Conservation (phyloP, 108 stramenopile genomes). For the Schizochytrium sp. region DNA sequence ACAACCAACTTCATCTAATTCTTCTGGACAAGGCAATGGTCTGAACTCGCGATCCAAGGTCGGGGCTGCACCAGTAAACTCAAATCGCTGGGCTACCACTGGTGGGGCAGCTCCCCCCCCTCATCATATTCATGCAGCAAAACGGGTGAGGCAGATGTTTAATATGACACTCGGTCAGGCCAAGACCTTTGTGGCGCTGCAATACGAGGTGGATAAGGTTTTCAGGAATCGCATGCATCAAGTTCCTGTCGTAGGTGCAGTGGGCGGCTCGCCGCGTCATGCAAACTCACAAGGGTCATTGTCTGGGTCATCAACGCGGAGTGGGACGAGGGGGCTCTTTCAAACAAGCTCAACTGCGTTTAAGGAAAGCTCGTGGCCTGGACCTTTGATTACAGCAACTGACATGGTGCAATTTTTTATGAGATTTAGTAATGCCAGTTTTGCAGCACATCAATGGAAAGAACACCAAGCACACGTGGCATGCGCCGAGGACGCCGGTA, state of each 20-base stretch:
- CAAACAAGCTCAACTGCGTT: background rate
- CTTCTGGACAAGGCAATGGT: no score
- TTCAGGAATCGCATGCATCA: background rate
- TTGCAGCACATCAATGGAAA: slow-evolving; percentile 10
- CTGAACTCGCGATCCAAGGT: no score
- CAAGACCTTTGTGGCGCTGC: slow-evolving; percentile 1
- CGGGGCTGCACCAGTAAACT: background rate
- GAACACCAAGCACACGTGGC: background rate
- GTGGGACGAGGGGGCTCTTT: no score
- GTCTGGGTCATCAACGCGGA: no score
- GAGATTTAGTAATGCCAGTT: slow-evolving; percentile 7
- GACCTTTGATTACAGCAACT: slow-evolving; percentile 9
- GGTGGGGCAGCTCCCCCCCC: background rate
- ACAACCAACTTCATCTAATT: no score
- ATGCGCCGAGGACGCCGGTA: background rate
- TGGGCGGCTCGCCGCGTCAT: background rate
- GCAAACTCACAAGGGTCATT: no score
- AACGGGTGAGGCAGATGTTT: slow-evolving; percentile 9
- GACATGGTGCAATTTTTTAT: slow-evolving; percentile 49
- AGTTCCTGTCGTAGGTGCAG: background rate
- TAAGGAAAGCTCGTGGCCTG: background rate
- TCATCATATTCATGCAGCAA: background rate
- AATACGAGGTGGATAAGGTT: background rate
- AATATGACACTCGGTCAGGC: background rate
- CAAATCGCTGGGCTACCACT: background rate